Evolutionary conservation across 164 flowering plant genomes (phyloP), one percentile per base, ranked within the genome.

Genomic region (Annona squamosa): DNA sequence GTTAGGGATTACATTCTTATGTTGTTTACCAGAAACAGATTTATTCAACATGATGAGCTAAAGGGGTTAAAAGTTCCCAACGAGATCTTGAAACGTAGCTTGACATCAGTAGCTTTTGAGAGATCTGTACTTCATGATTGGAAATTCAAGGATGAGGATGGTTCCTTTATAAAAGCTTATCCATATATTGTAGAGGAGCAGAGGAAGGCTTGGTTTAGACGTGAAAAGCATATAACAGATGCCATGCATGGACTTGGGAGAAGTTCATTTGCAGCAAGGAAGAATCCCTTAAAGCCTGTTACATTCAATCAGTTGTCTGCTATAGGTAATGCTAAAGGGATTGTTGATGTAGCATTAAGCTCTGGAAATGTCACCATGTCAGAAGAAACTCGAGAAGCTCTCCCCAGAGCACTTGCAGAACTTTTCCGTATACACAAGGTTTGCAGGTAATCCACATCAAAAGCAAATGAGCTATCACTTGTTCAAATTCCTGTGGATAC

Each of bases 111-210:
- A 43, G 98, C 91, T 75, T 72, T 78, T 72, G 83, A 84, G 76
- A 87, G 89, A 73, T 73, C 84, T 76, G 42, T 72, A 17, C 74
- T 82, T 16, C 72, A 72, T 5, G 87, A 87, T 74, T 91, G 94
- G 93, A 90, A 87, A 77, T 85, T 94, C 62, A 88, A 79, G 77
- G 87, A 82, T 13, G 80, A 83, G 17, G 98, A 94, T 84, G 46
- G n/a, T 44, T 57, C 80, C 52, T 94, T 94, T 78, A 69, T 79
- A 44, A 83, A 86, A 75, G 72, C 4, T 46, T 63, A 90, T 79
- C 89, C 93, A 69, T 78, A 79, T 43, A 77, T 89, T 82, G 92
- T 84, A 65, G 61, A 62, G 74, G 80, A 84, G 74, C 91, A 92
- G 79, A 71, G 77, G 74, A 63, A 65, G 69, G 26, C 44, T 57